phyloP scores from a whole-genome alignment of 2,329 filamentous ascomycete species.

The Verticillium nubilum region DNA sequence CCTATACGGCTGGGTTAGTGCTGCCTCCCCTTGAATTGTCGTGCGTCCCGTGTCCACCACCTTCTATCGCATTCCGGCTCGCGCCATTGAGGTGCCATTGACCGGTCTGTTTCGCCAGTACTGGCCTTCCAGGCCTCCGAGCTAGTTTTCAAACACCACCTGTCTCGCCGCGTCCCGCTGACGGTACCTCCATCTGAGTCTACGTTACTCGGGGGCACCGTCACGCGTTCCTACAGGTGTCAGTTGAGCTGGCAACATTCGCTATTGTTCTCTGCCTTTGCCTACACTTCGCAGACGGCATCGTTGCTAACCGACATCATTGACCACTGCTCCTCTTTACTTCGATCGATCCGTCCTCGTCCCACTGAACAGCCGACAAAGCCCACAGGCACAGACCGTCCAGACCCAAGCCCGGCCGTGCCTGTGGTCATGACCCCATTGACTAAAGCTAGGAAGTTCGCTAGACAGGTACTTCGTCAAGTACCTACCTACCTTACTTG shows the following conservation, averaged over 20 bases:
- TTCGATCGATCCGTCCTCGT: background rate
- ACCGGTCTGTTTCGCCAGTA: background rate
- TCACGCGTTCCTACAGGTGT: background rate
- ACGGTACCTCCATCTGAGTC: background rate
- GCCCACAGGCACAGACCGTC: background rate
- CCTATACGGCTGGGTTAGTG: background rate
- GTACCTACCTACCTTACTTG: too few species aligned
- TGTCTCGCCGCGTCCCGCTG: background rate
- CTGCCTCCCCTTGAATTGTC: background rate
- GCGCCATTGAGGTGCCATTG: background rate
- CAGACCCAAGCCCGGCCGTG: background rate
- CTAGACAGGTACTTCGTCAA: too few species aligned
- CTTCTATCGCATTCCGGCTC: conserved; percentile 2
- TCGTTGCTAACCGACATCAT: background rate
- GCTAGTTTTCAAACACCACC: background rate
- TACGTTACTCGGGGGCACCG: background rate
- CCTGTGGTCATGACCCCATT: background rate
- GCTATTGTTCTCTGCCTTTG: background rate
- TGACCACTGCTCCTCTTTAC: background rate
- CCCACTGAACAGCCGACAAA: background rate
- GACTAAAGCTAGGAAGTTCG: too few species aligned
- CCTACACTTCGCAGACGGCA: background rate
- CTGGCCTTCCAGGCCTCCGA: background rate
- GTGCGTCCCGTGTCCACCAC: background rate
- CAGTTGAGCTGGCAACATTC: background rate